These are phyloP conservation scores for Ogataea ramenticola DNA, from an alignment of 805 yeast species.

Conservation along the genomic window DNA sequence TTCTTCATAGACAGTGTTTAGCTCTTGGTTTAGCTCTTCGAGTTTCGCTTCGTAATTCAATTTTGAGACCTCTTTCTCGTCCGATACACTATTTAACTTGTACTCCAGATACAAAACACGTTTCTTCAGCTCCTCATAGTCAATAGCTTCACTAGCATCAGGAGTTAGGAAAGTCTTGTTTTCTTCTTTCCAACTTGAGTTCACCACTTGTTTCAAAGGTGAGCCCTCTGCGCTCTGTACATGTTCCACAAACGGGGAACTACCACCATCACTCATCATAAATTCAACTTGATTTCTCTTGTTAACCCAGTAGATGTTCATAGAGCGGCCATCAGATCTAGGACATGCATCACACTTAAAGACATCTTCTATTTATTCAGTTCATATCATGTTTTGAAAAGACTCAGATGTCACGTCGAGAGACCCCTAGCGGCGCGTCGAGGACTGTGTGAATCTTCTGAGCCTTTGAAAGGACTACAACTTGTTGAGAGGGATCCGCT, in stretches of 20 bases:
- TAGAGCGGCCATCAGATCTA: too few relatives aligned
- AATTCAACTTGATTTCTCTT: background rate
- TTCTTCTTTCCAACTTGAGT: background rate
- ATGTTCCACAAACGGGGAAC: background rate
- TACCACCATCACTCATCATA: background rate
- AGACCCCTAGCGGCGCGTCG: too few relatives aligned
- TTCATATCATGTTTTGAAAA: too few relatives aligned
- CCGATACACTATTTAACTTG: conserved; percentile 2
- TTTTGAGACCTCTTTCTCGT: background rate
- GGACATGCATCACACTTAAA: too few relatives aligned
- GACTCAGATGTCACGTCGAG: too few relatives aligned
- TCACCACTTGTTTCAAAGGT: background rate
- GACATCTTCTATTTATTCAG: too few relatives aligned
- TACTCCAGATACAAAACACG: conserved; percentile 9
- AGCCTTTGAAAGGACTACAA: too few relatives aligned
- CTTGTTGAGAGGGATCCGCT: too few relatives aligned
- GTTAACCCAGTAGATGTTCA: too few relatives aligned
- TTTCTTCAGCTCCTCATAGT: conserved; percentile 4
- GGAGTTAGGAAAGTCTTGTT: too few relatives aligned
- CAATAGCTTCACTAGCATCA: background rate
- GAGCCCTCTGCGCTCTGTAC: background rate
- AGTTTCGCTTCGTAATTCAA: conserved; percentile 5
- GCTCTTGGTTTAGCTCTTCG: conserved; percentile 17
- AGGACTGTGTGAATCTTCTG: too few relatives aligned
- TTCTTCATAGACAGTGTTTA: conserved; percentile 23